Conservation (phyloP, 345 rosid genomes). For the Lepidium sativum region DNA sequence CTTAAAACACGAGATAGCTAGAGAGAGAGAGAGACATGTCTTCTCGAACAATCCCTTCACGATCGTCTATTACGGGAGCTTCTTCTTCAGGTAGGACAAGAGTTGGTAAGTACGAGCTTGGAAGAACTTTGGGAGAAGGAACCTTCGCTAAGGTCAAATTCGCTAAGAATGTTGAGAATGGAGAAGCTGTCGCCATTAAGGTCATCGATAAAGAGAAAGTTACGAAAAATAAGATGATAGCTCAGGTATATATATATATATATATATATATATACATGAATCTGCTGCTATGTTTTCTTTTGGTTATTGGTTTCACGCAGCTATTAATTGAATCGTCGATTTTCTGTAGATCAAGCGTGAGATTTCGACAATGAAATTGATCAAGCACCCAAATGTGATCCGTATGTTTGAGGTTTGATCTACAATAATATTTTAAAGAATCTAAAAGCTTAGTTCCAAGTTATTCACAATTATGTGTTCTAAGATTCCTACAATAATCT, state of each 20-base stretch:
- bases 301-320: not conserved
- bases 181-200: constrained; percentile 80
- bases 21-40: constrained; percentile 35
- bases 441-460: not conserved
- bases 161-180: constrained; percentile 63
- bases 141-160: constrained; percentile 97
- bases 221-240: constrained; percentile 81
- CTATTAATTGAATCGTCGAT: not conserved
- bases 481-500: not conserved
- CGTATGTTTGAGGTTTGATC: constrained; percentile 84
- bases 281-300: too few relatives aligned
- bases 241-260: constrained; percentile 43
- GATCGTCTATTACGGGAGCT: too few relatives aligned
- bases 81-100: constrained; percentile 47
- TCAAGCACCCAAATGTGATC: constrained; percentile 91
- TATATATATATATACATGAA: not conserved
- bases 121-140: constrained; percentile 92
- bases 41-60: constrained; percentile 13
- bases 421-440: not conserved
- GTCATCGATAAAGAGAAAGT: constrained; percentile 94
- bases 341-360: constrained; percentile 78
- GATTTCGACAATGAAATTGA: constrained; percentile 87
- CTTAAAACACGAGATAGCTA: not conserved
- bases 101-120: constrained; percentile 97
- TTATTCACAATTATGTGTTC: not conserved